A percentile compares a stretch with the other conserved stretches of the same genome.
phyloP scores from a whole-genome alignment of 352 stramenopile genomes.

The Globisporangium barbulae region DNA sequence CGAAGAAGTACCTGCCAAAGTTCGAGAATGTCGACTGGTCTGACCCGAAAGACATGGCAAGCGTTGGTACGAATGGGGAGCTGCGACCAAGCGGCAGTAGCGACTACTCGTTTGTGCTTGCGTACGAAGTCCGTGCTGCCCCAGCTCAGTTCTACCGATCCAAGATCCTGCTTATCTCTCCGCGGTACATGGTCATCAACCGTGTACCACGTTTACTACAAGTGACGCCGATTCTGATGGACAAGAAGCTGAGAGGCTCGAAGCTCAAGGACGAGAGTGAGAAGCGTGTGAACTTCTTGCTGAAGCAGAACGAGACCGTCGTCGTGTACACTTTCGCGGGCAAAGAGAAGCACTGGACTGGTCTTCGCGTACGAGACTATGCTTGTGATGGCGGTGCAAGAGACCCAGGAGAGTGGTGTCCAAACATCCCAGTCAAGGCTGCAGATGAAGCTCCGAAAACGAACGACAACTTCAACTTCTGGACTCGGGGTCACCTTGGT shows the following conservation, averaged over 20 bases:
- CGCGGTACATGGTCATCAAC: slow-evolving; percentile 74
- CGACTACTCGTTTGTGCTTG: slow-evolving; percentile 70
- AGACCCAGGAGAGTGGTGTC: slow-evolving; percentile 58
- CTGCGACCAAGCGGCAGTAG: slow-evolving; percentile 38
- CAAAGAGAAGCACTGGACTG: slow-evolving; percentile 67
- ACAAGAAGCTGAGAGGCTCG: slow-evolving; percentile 59
- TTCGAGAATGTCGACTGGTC: slow-evolving; percentile 78
- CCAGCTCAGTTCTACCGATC: slow-evolving; percentile 80
- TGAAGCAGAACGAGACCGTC: slow-evolving; percentile 52
- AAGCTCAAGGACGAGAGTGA: slow-evolving; percentile 25
- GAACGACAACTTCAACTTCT: slow-evolving; percentile 48
- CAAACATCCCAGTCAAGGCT: slow-evolving; percentile 37
- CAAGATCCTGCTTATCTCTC: slow-evolving; percentile 79
- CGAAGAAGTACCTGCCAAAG: slow-evolving; percentile 69
- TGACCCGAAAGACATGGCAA: slow-evolving; percentile 63
- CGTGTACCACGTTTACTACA: slow-evolving; percentile 58
- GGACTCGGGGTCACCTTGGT: slow-evolving; percentile 66
- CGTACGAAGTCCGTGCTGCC: slow-evolving; percentile 76
- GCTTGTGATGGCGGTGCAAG: slow-evolving; percentile 33
- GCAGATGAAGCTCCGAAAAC: slow-evolving; percentile 33
- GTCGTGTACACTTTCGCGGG: slow-evolving; percentile 70
- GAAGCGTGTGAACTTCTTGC: slow-evolving; percentile 31
- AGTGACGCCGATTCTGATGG: slow-evolving; percentile 68
- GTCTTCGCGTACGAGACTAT: slow-evolving; percentile 64
- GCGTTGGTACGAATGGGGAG: slow-evolving; percentile 74